Percentiles rank a stretch among this genome's conserved stretches.
Conservation (phyloP, 331 rosid species). For the Quercus lobata region DNA sequence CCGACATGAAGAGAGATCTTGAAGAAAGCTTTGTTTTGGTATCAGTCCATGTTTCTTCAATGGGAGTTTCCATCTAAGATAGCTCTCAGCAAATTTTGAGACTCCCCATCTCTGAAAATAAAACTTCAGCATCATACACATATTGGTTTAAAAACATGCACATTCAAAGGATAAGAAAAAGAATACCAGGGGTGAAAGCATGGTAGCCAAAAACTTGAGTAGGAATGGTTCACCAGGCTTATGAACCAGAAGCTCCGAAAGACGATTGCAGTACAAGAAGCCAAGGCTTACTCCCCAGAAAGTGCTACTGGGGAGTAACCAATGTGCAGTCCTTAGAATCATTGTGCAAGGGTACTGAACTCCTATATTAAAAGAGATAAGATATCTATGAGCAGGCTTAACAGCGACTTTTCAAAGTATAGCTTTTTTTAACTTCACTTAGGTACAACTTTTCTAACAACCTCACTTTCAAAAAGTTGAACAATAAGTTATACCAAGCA, state of each 20-base stretch:
- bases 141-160: background rate
- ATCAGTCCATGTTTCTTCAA: conserved; percentile 45
- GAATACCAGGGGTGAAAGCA: conserved; percentile 52
- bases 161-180: background rate
- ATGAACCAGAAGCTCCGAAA: conserved; percentile 43
- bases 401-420: no score
- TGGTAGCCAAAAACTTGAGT: conserved; percentile 33
- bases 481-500: no score
- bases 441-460: no score
- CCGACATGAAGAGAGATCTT: conserved; percentile 39
- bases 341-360: conserved; percentile 40
- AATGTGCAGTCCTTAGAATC: conserved; percentile 34
- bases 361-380: conserved; percentile 16
- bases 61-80: conserved; percentile 55
- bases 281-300: conserved; percentile 33
- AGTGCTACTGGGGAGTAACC: conserved; percentile 31
- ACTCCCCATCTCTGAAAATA: conserved; percentile 55
- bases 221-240: conserved; percentile 49
- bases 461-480: no score
- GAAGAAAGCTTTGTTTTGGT: conserved; percentile 43
- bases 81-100: conserved; percentile 48
- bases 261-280: conserved; percentile 35
- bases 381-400: no score
- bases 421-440: no score
- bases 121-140: background rate